Evolutionary conservation across 805 yeast genomes (phyloP).

Genomic region (Kodamaea restingae): DNA sequence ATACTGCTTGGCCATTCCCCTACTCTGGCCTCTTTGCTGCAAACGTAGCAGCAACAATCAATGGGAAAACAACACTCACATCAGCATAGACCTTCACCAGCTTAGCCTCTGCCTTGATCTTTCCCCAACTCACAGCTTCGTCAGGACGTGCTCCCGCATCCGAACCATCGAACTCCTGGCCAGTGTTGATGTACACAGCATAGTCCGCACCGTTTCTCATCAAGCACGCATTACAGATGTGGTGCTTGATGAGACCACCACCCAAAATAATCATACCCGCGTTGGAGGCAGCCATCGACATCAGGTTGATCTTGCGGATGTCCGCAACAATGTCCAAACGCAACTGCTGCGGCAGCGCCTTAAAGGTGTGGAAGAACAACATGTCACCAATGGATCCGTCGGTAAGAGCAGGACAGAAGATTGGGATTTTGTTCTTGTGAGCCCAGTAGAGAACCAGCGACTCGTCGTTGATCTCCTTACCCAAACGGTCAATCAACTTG

Average conservation of each 20-base stretch:
- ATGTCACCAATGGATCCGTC: constrained; percentile 99
- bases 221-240: constrained; percentile 94
- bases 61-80: constrained; percentile 90
- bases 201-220: constrained; percentile 99
- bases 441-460: constrained; percentile 96
- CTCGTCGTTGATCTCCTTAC: constrained; percentile 93
- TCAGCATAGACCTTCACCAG: constrained; percentile 93
- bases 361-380: constrained; percentile 97
- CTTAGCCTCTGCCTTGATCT: constrained; percentile 90
- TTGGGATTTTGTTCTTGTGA: constrained; percentile 91
- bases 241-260: constrained; percentile 96
- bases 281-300: constrained; percentile 89
- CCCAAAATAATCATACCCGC: constrained; percentile 97
- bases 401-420: constrained; percentile 95
- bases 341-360: constrained; percentile 84
- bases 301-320: constrained; percentile 82
- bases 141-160: constrained; percentile 99
- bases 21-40: constrained; percentile 49
- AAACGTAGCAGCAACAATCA: constrained; percentile 96
- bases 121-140: constrained; percentile 99
- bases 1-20: no score
- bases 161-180: constrained; percentile 97
- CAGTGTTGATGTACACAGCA: constrained; percentile 96
- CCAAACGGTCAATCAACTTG: constrained; percentile 83
- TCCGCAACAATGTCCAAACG: constrained; percentile 92